phyloP scores from a whole-genome alignment of 2,329 filamentous ascomycete species.

The Pyrenophora teres region DNA sequence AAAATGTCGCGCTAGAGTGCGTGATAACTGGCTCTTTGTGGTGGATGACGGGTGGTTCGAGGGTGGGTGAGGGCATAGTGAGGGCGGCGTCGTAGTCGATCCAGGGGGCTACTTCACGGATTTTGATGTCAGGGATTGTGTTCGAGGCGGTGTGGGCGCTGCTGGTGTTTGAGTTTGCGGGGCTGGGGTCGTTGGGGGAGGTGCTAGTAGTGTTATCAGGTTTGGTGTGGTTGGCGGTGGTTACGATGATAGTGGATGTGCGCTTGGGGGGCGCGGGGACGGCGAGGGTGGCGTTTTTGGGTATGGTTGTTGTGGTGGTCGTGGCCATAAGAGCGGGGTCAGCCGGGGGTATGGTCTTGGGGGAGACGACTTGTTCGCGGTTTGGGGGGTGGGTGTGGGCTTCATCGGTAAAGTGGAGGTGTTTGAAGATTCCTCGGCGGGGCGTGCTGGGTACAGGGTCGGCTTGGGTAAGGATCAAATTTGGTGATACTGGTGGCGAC shows the following conservation, averaged over 20 bases:
- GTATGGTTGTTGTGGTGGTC: too few relatives aligned
- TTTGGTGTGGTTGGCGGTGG: background rate
- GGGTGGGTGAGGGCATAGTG: background rate
- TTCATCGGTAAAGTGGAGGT: conserved; percentile 15
- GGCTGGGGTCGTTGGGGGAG: background rate
- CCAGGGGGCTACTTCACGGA: conserved; percentile 34
- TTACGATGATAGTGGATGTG: background rate
- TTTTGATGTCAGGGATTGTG: conserved; percentile 11
- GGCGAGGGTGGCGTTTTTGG: conserved; percentile 3
- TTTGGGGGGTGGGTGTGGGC: background rate
- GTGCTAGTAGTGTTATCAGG: background rate
- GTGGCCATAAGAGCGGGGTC: conserved; percentile 4
- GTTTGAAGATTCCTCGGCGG: conserved; percentile 12
- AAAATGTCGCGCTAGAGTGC: background rate
- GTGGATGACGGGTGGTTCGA: background rate
- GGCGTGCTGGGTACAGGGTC: conserved; percentile 1
- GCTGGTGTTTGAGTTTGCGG: conserved; percentile 13
- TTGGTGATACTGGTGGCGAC: background rate
- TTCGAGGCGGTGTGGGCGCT: conserved; percentile 13
- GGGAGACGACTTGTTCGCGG: conserved; percentile 12
- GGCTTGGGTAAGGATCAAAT: background rate
- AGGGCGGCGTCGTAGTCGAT: conserved; percentile 19
- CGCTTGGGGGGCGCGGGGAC: background rate
- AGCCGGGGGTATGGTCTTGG: conserved; percentile 8
- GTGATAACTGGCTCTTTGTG: conserved; percentile 3